These are phyloP conservation scores for Trichoderma gracile DNA, from an alignment of 2,329 filamentous ascomycete species.

Conservation along the genomic window DNA sequence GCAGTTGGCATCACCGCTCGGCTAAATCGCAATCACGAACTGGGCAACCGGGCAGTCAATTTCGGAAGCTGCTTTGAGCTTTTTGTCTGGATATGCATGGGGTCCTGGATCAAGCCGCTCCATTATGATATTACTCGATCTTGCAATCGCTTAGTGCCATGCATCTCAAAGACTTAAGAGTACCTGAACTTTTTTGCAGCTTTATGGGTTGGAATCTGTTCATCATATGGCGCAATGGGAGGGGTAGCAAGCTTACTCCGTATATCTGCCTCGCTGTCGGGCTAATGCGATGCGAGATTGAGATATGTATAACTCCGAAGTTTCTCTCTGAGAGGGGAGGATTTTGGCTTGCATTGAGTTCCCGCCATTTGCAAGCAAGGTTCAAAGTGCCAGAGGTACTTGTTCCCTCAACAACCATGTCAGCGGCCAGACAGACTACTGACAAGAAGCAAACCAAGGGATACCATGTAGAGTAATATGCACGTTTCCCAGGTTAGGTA, in stretches of 20 bases:
- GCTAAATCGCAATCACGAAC: background rate
- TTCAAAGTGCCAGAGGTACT: too few species aligned
- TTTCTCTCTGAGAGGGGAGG: too few species aligned
- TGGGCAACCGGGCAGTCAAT: background rate
- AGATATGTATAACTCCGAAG: background rate
- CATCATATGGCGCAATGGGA: slow-evolving; percentile 5
- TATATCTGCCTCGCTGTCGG: background rate
- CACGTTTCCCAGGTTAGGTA: too few species aligned
- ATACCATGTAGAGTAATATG: too few species aligned
- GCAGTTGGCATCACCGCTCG: background rate
- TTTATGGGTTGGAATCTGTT: background rate
- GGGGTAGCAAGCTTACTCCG: background rate
- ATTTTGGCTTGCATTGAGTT: too few species aligned
- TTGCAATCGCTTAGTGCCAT: background rate
- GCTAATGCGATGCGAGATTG: background rate
- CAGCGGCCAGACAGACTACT: too few species aligned
- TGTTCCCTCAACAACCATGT: too few species aligned
- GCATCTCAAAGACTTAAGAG: background rate
- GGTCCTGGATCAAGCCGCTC: background rate
- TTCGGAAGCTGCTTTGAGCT: background rate
- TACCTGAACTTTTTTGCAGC: background rate
- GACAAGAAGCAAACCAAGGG: too few species aligned
- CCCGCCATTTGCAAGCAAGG: too few species aligned
- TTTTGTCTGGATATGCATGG: background rate
- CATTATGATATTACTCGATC: background rate